Evolutionary conservation across 2,329 filamentous ascomycete species (phyloP).

Genomic region (Talaromyces sp.): DNA sequence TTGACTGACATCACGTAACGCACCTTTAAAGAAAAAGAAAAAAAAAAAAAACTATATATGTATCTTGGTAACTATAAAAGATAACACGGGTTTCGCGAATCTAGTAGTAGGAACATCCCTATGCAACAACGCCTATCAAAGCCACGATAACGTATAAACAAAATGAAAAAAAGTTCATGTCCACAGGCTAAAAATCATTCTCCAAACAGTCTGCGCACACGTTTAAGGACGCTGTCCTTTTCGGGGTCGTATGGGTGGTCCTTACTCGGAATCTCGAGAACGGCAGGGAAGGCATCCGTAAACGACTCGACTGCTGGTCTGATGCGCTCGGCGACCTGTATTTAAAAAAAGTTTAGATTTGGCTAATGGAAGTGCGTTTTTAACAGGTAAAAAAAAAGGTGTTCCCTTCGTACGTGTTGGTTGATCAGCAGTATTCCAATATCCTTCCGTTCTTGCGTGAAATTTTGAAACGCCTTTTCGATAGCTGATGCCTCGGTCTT

Average conservation of each 20-base stretch:
- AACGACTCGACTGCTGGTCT: conserved; percentile 85
- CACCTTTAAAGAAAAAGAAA: background rate
- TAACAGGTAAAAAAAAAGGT: background rate
- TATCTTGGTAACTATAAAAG: background rate
- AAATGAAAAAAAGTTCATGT: background rate
- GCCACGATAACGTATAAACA: conserved; percentile 5
- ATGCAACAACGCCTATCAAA: conserved; percentile 9
- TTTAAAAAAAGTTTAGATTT: conserved; percentile 5
- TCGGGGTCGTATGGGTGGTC: conserved; percentile 98
- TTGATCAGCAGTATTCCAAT: conserved; percentile 97
- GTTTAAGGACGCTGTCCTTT: conserved; percentile 93
- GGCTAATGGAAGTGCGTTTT: background rate
- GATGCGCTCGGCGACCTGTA: conserved; percentile 87
- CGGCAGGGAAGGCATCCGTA: conserved; percentile 89
- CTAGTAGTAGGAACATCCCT: background rate
- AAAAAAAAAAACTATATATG: background rate
- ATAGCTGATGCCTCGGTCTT: conserved; percentile 89
- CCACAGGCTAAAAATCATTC: conserved; percentile 33
- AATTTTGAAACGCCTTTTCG: conserved; percentile 83
- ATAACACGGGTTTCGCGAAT: background rate
- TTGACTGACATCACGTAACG: background rate
- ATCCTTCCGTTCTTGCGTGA: conserved; percentile 87
- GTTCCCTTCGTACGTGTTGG: conserved; percentile 68
- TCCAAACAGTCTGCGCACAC: conserved; percentile 70
- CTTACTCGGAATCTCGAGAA: conserved; percentile 97